A percentile compares a stretch with the other conserved stretches of the same genome.
phyloP scores from a whole-genome alignment of 495 filamentous ascomycete species.

The Podospora pseudocomata region DNA sequence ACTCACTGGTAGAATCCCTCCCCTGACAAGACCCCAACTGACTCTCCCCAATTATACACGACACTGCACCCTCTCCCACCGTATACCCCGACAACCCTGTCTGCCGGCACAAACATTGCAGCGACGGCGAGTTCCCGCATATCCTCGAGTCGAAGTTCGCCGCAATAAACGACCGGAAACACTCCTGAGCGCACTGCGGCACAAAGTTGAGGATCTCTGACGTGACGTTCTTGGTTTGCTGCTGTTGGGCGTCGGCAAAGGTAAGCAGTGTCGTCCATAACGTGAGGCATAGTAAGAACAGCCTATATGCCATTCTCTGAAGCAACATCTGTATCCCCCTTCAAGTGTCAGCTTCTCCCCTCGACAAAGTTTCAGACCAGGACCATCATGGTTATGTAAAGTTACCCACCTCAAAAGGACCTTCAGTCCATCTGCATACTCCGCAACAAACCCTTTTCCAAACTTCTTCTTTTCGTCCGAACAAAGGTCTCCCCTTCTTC shows the following conservation, averaged over 20 bases:
- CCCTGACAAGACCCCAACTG: constrained; percentile 40
- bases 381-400: constrained; percentile 11
- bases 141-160: constrained; percentile 51
- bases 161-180: constrained; percentile 59
- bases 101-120: constrained; percentile 61
- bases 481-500: background rate
- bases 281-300: constrained; percentile 31
- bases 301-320: constrained; percentile 45
- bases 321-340: constrained; percentile 33
- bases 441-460: background rate
- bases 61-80: constrained; percentile 63
- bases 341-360: background rate
- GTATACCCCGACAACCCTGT: constrained; percentile 61
- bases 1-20: constrained; percentile 37
- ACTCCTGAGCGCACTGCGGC: constrained; percentile 61
- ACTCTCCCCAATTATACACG: constrained; percentile 54
- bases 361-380: constrained; percentile 8
- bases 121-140: constrained; percentile 48
- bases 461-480: background rate
- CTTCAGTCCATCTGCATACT: background rate
- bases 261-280: constrained; percentile 35
- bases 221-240: constrained; percentile 33
- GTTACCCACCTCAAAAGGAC: background rate
- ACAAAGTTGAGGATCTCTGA: constrained; percentile 47
- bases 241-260: constrained; percentile 22